phyloP scores from a whole-genome alignment of 1,139 yeast genomes.

The Taphrina confusa region DNA sequence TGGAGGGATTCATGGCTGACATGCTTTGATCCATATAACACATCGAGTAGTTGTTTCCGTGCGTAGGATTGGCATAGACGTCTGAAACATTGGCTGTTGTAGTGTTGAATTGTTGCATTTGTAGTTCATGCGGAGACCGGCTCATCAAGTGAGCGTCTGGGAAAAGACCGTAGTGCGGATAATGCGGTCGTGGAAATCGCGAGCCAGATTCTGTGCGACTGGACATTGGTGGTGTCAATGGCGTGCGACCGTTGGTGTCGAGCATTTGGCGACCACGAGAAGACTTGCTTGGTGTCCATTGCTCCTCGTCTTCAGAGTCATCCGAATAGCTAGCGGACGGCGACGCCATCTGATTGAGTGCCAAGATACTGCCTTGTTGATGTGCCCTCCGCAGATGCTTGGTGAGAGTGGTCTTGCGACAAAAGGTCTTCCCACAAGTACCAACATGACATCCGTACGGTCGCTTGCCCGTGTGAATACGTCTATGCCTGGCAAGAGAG shows the following conservation, averaged over 20 bases:
- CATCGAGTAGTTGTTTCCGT: slow-evolving; percentile 2
- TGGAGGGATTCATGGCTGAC: neutral
- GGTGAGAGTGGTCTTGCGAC: slow-evolving; percentile 37
- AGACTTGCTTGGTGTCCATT: neutral
- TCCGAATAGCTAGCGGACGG: neutral
- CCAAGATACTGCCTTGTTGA: slow-evolving; percentile 16
- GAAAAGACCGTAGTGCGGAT: slow-evolving; percentile 8
- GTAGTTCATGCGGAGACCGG: neutral
- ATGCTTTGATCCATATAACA: neutral
- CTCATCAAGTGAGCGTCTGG: slow-evolving; percentile 4
- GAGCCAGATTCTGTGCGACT: slow-evolving; percentile 11
- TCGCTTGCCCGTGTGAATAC: slow-evolving; percentile 54
- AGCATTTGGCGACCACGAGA: neutral
- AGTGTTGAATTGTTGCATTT: neutral
- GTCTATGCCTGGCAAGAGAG: slow-evolving; percentile 40
- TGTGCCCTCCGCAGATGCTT: slow-evolving; percentile 37
- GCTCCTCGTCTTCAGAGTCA: slow-evolving; percentile 14
- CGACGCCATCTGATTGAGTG: slow-evolving; percentile 10
- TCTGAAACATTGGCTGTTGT: neutral
- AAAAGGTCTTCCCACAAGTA: slow-evolving; percentile 59
- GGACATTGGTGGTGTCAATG: slow-evolving; percentile 31
- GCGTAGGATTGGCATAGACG: neutral
- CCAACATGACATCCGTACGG: slow-evolving; percentile 73
- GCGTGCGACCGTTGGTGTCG: slow-evolving; percentile 8
- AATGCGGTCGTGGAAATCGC: neutral